Evolutionary conservation across 1,284 basidiomycete species (phyloP), one percentile per base, ranked within the genome.

Genomic region (Fomitopsis pinicola): DNA sequence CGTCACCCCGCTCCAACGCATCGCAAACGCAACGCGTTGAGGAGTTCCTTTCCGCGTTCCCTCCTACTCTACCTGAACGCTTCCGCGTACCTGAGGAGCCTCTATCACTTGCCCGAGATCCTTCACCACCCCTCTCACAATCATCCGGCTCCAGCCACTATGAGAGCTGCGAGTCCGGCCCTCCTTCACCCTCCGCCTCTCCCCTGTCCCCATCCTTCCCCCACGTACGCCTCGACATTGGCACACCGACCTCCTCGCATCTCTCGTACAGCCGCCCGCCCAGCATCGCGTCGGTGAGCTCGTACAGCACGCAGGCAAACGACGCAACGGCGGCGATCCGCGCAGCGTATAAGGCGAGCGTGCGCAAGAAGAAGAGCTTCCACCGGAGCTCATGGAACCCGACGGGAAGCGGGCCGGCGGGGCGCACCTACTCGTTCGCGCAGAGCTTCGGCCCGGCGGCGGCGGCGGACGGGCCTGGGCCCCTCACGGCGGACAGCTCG

Each of bases 31-130:
- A 78, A 65, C 76, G 75, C 28, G 80, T 80, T 2, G 79, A 81
- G 57, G 81, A 84, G 64, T 86, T 79, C 69, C 76, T 81, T 55
- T 79, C 77, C 55, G 85, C 83, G 0, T 88, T 88, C 65, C 86
- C 87, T 12, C 80, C 88, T 44, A 79, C 87, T 1, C 75, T 87
- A 26, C 87, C 87, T 2, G 65, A 70, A 5, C 69, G 67, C 19
- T 72, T 73, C 63, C 64, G 72, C 5, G 45, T 57, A 5, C 62
- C 66, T 12, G 67, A 67, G 15, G 67, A 67, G 45, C 42, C 60
- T 59, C 64, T 9, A n/a, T n/a, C n/a, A n/a, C n/a, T n/a, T n/a
- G n/a, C n/a, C n/a, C 64, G 62, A 40, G 58, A 60, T 58, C 55
- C 44, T 53, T 63, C 58, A 44, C 60, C 35, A 58, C 59, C 58